Evolutionary conservation across 2,329 filamentous ascomycete genomes (phyloP).

Genomic region (Aulographum hederae): DNA sequence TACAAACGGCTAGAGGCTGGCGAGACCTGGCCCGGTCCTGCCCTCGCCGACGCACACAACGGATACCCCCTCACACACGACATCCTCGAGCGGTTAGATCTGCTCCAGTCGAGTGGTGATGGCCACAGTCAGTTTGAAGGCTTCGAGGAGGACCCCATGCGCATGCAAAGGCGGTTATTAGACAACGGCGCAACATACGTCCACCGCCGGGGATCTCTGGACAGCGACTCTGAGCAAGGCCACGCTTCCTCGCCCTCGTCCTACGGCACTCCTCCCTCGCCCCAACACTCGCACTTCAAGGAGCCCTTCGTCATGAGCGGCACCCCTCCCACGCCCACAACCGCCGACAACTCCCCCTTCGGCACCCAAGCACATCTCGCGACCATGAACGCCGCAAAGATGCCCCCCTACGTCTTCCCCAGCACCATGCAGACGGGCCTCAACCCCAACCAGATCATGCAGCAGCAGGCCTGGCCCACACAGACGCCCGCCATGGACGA

Average conservation of each 20-base stretch:
- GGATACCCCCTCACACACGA: conserved; percentile 44
- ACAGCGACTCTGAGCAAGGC: conserved; percentile 38
- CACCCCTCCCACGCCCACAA: conserved; percentile 18
- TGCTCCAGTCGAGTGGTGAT: conserved; percentile 33
- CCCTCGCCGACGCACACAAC: conserved; percentile 29
- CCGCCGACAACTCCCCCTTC: conserved; percentile 15
- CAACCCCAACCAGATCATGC: not conserved
- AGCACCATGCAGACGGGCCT: not conserved
- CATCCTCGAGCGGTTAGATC: conserved; percentile 39
- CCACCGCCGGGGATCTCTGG: conserved; percentile 34
- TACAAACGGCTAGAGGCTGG: conserved; percentile 34
- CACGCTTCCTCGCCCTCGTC: conserved; percentile 20
- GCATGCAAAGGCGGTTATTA: conserved; percentile 36
- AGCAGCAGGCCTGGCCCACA: not conserved
- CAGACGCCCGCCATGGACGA: not conserved
- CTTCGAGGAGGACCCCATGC: conserved; percentile 40
- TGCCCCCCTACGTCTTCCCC: not conserved
- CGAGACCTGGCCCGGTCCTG: conserved; percentile 36
- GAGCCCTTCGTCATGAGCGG: not conserved
- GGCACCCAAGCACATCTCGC: no score
- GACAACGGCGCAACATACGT: conserved; percentile 32
- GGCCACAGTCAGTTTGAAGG: conserved; percentile 24
- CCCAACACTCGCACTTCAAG: not conserved
- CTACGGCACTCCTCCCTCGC: conserved; percentile 16
- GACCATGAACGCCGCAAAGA: not conserved